Evolutionary conservation across 106 monocot species (phyloP).

Genomic region (Cymbidium sinense): DNA sequence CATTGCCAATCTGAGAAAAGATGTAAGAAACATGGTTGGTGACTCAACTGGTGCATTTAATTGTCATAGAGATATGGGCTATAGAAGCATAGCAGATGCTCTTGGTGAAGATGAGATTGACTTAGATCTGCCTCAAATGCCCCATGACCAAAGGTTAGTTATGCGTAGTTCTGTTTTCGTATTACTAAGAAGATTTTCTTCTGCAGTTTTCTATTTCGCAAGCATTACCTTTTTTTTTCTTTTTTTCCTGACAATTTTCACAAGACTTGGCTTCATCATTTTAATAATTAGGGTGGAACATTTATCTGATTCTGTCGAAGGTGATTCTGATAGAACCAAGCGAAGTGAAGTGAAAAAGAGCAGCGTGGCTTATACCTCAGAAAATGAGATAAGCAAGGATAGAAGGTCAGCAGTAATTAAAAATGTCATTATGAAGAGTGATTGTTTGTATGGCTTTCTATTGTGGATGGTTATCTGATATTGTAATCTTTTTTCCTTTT

Average conservation of each 20-base stretch:
- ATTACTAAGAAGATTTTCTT: background rate
- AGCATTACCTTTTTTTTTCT: background rate
- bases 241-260: background rate
- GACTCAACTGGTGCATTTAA: constrained; percentile 20
- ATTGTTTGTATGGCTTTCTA: background rate
- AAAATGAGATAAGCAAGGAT: constrained; percentile 18
- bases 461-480: background rate
- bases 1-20: constrained; percentile 40
- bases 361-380: constrained; percentile 4
- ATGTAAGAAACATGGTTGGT: constrained; percentile 19
- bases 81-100: constrained; percentile 78
- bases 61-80: constrained; percentile 5
- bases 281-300: constrained; percentile 15
- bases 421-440: background rate
- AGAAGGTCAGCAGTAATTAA: constrained; percentile 21
- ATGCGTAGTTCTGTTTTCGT: background rate
- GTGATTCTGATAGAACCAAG: constrained; percentile 10
- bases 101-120: constrained; percentile 98
- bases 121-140: constrained; percentile 24
- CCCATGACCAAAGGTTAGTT: constrained; percentile 17
- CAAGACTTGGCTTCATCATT: background rate
- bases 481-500: constrained; percentile 3
- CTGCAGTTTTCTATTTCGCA: background rate
- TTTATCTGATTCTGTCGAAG: constrained; percentile 11
- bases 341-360: constrained; percentile 13